Percentiles rank a stretch among this genome's conserved stretches.
These are phyloP conservation scores for Sesbania bispinosa DNA, from an alignment of 306 rosid species.

Conservation along the genomic window DNA sequence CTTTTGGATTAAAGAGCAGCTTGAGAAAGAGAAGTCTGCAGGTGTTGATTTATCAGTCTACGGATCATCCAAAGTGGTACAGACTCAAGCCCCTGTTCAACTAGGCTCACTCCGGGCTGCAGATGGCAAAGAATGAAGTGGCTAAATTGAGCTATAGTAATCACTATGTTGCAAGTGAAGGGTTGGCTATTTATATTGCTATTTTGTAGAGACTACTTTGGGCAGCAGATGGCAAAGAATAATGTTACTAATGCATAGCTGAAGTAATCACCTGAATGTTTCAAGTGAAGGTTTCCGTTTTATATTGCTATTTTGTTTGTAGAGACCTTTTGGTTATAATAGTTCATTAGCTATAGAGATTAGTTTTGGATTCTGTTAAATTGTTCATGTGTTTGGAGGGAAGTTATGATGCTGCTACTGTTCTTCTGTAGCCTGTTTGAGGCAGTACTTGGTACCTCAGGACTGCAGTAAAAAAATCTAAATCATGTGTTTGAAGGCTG, in stretches of 20 bases:
- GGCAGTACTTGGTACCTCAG: conserved; percentile 22
- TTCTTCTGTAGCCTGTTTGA: background rate
- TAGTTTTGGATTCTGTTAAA: background rate
- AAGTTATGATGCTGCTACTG: conserved; percentile 19
- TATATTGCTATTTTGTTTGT: background rate
- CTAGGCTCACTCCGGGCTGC: conserved; percentile 93
- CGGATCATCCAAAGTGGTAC: conserved; percentile 92
- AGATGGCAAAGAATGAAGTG: conserved; percentile 78
- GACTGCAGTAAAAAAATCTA: background rate
- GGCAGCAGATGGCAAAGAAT: conserved; percentile 91
- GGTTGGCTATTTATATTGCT: background rate
- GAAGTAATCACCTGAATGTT: too few species aligned
- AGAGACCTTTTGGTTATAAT: conserved; percentile 14
- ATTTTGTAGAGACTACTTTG: conserved; percentile 56
- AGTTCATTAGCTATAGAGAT: conserved; percentile 15
- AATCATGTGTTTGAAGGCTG: background rate
- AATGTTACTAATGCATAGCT: too few species aligned
- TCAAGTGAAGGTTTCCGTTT: too few species aligned
- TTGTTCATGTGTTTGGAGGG: conserved; percentile 7
- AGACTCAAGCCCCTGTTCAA: conserved; percentile 95
- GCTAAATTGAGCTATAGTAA: background rate
- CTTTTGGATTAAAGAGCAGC: conserved; percentile 96
- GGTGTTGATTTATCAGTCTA: conserved; percentile 67
- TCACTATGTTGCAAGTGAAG: conserved; percentile 10
- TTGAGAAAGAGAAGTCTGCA: conserved; percentile 78